Evolutionary conservation across 139 green algal genomes (phyloP).

Genomic region (Picochlorum costavermella): DNA sequence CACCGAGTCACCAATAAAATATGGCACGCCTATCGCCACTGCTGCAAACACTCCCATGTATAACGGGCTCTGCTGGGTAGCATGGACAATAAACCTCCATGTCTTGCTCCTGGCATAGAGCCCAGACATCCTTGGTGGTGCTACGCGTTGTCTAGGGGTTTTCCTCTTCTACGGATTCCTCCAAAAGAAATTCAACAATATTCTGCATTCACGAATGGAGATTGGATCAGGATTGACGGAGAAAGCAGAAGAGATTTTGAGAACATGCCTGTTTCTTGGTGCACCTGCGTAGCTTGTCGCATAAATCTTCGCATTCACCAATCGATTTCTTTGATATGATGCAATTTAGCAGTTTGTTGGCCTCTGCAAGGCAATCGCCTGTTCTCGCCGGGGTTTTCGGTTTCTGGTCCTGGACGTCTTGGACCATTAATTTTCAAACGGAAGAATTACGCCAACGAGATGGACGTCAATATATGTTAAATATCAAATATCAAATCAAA

Average conservation of each 20-base stretch:
- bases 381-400: not conserved
- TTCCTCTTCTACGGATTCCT: not conserved
- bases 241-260: no score
- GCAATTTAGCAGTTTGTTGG: constrained; percentile 11
- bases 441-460: not conserved
- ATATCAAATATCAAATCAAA: no score
- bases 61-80: constrained; percentile 5
- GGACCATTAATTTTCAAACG: not conserved
- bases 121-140: not conserved
- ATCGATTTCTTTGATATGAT: not conserved
- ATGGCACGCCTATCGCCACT: not conserved
- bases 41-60: constrained; percentile 8
- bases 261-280: constrained; percentile 8
- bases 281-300: not conserved
- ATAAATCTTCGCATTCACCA: constrained; percentile 4
- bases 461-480: no score
- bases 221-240: not conserved
- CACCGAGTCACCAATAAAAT: constrained; percentile 9
- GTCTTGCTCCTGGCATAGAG: not conserved
- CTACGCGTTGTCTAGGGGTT: not conserved
- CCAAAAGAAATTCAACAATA: not conserved
- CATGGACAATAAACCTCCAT: not conserved
- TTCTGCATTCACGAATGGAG: not conserved
- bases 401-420: not conserved
- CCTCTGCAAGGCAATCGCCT: not conserved